These are phyloP conservation scores for Stagonosporopsis chrysanthemi DNA, from an alignment of 2,329 filamentous ascomycete species.

Conservation along the genomic window DNA sequence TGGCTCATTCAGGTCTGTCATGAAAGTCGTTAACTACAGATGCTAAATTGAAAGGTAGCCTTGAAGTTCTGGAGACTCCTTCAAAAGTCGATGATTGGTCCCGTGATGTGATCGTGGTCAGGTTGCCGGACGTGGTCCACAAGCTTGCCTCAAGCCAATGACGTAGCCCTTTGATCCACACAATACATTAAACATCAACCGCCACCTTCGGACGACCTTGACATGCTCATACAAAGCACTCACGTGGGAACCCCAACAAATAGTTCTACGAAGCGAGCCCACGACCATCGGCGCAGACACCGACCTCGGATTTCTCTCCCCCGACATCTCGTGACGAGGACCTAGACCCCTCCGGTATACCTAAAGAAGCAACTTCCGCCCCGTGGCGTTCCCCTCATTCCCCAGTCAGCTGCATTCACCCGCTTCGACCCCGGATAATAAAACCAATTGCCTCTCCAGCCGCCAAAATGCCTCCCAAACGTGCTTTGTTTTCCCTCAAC, in stretches of 20 bases:
- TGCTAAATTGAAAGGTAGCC: not conserved
- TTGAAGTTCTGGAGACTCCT: not conserved
- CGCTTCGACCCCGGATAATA: conserved; percentile 37
- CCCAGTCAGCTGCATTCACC: conserved; percentile 19
- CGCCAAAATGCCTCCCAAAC: conserved; percentile 37
- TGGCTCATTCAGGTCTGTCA: not conserved
- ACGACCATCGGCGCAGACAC: conserved; percentile 26
- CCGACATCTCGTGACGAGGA: conserved; percentile 23
- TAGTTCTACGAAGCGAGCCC: not conserved
- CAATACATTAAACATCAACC: conserved; percentile 1
- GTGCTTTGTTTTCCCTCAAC: conserved; percentile 49
- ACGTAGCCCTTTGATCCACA: conserved; percentile 19
- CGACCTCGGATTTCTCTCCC: conserved; percentile 23
- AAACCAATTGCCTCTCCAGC: conserved; percentile 11
- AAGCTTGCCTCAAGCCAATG: conserved; percentile 16
- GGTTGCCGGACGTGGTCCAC: not conserved
- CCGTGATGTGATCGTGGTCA: conserved; percentile 2
- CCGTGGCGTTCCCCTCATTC: conserved; percentile 25
- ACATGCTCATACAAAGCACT: not conserved
- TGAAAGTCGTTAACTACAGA: not conserved
- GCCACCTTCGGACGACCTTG: not conserved
- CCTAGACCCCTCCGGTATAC: conserved; percentile 36
- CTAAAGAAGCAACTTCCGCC: conserved; percentile 35
- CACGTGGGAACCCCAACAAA: not conserved
- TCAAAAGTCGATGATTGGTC: not conserved